A percentile compares a stretch with the other conserved stretches of the same genome.
These are phyloP conservation scores for Ilex paraguariensis DNA, from an alignment of 305 asterid species.

Conservation along the genomic window DNA sequence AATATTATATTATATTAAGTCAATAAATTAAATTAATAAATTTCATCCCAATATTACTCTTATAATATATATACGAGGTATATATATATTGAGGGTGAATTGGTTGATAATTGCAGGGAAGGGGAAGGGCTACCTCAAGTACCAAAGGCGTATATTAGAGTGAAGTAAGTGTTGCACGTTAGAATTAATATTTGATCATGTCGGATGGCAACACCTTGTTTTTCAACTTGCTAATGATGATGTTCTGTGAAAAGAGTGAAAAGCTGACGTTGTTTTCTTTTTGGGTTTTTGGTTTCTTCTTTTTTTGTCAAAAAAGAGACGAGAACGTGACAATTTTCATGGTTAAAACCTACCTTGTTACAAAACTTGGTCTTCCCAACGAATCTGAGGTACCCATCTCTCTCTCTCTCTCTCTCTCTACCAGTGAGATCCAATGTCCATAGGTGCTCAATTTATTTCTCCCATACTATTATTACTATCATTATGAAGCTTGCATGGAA, in stretches of 20 bases:
- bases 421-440: background rate
- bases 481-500: too few relatives aligned
- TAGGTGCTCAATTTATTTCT: background rate
- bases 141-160: slow-evolving; percentile 17
- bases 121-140: slow-evolving; percentile 19
- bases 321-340: slow-evolving; percentile 21
- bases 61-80: background rate
- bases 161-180: slow-evolving; percentile 13
- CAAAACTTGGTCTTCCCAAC: slow-evolving; percentile 18
- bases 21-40: too few relatives aligned
- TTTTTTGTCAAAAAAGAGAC: slow-evolving; percentile 9
- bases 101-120: slow-evolving; percentile 8
- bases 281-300: background rate
- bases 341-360: slow-evolving; percentile 24
- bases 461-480: too few relatives aligned
- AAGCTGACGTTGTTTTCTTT: slow-evolving; percentile 13
- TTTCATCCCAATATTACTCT: background rate
- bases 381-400: slow-evolving; percentile 13
- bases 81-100: background rate
- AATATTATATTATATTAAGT: too few relatives aligned
- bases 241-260: background rate
- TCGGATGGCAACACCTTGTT: background rate
- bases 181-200: too few relatives aligned
- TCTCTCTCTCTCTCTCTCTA: background rate
- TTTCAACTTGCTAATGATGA: slow-evolving; percentile 7